Evolutionary conservation across 148 eudicot genomes (phyloP).

Genomic region (Silene uniflora): DNA sequence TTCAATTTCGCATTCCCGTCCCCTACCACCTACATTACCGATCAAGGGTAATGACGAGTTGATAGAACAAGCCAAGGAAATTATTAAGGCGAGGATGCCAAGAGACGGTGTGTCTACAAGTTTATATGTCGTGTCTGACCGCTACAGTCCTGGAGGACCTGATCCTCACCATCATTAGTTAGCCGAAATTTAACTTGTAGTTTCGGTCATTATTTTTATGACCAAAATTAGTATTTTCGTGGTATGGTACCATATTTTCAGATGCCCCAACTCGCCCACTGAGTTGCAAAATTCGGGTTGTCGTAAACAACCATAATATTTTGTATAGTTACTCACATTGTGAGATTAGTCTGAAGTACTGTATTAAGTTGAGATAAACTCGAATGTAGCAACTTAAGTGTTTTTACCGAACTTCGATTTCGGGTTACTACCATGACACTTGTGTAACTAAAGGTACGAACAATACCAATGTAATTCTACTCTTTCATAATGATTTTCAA

Average conservation of each 20-base stretch:
- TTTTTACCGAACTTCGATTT: neutral
- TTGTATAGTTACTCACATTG: too few relatives aligned
- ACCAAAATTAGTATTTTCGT: neutral
- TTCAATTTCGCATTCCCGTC: constrained; percentile 20
- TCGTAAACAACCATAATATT: neutral
- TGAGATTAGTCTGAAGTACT: too few relatives aligned
- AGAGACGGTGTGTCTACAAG: constrained; percentile 12
- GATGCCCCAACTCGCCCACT: neutral
- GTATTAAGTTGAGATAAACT: neutral
- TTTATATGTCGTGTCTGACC: constrained; percentile 16
- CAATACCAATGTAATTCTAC: too few relatives aligned
- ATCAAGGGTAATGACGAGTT: constrained; percentile 13
- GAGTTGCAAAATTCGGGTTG: neutral
- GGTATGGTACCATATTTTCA: neutral
- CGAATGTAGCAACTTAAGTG: neutral
- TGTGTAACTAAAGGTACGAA: too few relatives aligned
- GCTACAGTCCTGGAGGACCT: constrained; percentile 51
- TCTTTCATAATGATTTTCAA: too few relatives aligned
- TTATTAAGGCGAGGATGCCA: constrained; percentile 31
- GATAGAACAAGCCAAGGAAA: constrained; percentile 32
- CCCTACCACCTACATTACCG: constrained; percentile 19
- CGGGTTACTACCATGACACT: neutral
- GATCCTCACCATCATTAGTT: constrained; percentile 51
- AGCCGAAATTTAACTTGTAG: neutral
- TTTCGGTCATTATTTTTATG: neutral